phyloP scores from a whole-genome alignment of 1,284 basidiomycete genomes.

The Pseudozyma hubeiensis region DNA sequence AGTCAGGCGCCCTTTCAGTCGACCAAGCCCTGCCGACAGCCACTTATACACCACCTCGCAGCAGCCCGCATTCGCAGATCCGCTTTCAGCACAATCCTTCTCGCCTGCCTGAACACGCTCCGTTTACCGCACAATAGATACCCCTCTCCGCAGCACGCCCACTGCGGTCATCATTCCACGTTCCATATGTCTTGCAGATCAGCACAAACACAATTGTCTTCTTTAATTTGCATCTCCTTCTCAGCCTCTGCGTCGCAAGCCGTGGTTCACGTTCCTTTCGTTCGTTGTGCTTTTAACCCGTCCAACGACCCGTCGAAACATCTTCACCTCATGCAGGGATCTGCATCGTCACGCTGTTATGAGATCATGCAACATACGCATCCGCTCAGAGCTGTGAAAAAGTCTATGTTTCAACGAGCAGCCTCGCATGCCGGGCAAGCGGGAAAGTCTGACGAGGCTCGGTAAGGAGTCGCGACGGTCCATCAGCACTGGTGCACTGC shows the following conservation, averaged over 20 bases:
- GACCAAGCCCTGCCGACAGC: slow-evolving; percentile 13
- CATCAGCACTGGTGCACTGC: slow-evolving; percentile 50
- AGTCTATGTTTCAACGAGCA: too few relatives aligned
- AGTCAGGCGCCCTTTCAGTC: slow-evolving; percentile 43
- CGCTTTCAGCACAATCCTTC: slow-evolving; percentile 2
- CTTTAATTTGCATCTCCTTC: slow-evolving; percentile 29
- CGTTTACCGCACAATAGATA: slow-evolving; percentile 8
- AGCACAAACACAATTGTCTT: slow-evolving; percentile 15
- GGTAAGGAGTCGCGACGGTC: too few relatives aligned
- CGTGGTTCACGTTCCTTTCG: not conserved
- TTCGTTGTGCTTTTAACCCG: not conserved
- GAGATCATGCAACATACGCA: too few relatives aligned
- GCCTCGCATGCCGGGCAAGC: too few relatives aligned
- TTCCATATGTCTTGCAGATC: not conserved
- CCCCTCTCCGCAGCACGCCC: slow-evolving; percentile 8
- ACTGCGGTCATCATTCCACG: not conserved
- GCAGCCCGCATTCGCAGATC: not conserved
- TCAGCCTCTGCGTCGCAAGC: not conserved
- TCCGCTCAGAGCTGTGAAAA: too few relatives aligned
- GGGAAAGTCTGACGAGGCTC: too few relatives aligned
- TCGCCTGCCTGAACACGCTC: slow-evolving; percentile 6
- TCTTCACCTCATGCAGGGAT: too few relatives aligned
- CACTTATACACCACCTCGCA: not conserved
- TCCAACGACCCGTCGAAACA: too few relatives aligned
- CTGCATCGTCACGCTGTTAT: too few relatives aligned